Conservation (phyloP, 768 basidiomycete species). For the Guyanaporus albipodus region DNA sequence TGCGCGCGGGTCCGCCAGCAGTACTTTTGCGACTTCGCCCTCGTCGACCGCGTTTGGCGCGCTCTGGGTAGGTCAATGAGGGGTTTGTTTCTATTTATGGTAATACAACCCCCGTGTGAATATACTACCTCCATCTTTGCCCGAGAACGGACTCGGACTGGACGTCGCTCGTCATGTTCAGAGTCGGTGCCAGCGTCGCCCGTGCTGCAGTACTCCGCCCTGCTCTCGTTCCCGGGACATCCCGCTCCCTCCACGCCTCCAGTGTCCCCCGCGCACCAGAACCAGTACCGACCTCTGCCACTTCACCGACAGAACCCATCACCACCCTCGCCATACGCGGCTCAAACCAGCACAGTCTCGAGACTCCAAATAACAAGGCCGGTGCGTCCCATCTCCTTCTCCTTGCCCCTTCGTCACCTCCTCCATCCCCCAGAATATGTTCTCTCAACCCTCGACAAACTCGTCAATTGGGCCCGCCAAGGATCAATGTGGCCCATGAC, state of each 20-base stretch:
- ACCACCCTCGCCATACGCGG: slow-evolving; percentile 72
- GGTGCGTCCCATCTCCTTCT: slow-evolving; percentile 45
- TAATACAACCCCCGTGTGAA: too few species aligned
- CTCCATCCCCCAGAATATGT: slow-evolving; percentile 72
- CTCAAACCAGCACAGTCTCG: slow-evolving; percentile 81
- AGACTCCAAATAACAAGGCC: slow-evolving; percentile 86
- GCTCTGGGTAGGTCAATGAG: too few species aligned
- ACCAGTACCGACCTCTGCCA: slow-evolving; percentile 40
- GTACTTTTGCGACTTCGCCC: too few species aligned
- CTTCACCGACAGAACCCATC: slow-evolving; percentile 49
- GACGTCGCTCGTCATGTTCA: slow-evolving; percentile 47
- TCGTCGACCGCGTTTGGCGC: not conserved
- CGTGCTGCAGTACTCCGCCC: slow-evolving; percentile 46
- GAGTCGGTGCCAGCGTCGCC: too few species aligned
- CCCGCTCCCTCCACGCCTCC: slow-evolving; percentile 57
- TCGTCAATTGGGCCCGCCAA: slow-evolving; percentile 96
- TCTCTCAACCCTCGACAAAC: slow-evolving; percentile 91
- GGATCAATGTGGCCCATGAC: slow-evolving; percentile 99
- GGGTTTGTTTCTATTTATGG: too few species aligned
- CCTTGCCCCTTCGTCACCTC: not conserved
- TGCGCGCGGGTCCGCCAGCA: too few species aligned
- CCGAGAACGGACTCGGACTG: too few species aligned
- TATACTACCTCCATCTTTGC: not conserved
- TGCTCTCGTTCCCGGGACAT: slow-evolving; percentile 38
- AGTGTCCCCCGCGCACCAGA: slow-evolving; percentile 40